phyloP scores from a whole-genome alignment of 768 basidiomycete species.

The Bullera alba region DNA sequence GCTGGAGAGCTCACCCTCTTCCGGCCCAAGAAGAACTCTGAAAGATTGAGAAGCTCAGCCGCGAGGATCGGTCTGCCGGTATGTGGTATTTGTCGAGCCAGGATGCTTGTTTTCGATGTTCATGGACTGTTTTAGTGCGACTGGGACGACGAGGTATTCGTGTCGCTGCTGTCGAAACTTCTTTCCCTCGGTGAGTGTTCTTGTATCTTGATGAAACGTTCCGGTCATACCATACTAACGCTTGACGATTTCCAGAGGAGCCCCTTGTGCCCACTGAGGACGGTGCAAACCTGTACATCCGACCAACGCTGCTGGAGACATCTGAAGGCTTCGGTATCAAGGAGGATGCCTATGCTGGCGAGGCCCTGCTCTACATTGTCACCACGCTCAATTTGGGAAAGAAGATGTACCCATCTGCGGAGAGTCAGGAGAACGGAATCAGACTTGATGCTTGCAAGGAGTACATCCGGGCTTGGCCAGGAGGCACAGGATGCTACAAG shows the following conservation, averaged over 20 bases:
- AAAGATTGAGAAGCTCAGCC: constrained; percentile 66
- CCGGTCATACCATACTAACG: background rate
- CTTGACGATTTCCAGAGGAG: constrained; percentile 14
- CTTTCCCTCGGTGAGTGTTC: constrained; percentile 29
- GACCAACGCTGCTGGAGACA: constrained; percentile 36
- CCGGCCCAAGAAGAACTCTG: constrained; percentile 95
- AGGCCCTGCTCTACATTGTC: constrained; percentile 34
- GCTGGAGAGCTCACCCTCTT: constrained; percentile 71
- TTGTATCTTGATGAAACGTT: background rate
- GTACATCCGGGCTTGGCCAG: constrained; percentile 75
- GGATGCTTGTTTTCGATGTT: background rate
- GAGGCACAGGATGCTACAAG: constrained; percentile 87
- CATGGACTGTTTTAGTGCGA: constrained; percentile 16
- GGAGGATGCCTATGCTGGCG: constrained; percentile 32
- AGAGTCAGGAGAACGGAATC: constrained; percentile 57
- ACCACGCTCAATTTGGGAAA: constrained; percentile 32
- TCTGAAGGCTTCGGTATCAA: constrained; percentile 38
- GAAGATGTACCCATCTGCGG: constrained; percentile 25
- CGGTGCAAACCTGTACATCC: constrained; percentile 38
- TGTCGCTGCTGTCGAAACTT: constrained; percentile 33
- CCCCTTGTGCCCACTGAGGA: constrained; percentile 31
- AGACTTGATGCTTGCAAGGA: constrained; percentile 75
- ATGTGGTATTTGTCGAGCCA: constrained; percentile 4
- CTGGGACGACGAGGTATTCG: constrained; percentile 36
- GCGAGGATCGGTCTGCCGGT: constrained; percentile 36